phyloP scores from a whole-genome alignment of 305 asterid species.

The Ilex paraguariensis region DNA sequence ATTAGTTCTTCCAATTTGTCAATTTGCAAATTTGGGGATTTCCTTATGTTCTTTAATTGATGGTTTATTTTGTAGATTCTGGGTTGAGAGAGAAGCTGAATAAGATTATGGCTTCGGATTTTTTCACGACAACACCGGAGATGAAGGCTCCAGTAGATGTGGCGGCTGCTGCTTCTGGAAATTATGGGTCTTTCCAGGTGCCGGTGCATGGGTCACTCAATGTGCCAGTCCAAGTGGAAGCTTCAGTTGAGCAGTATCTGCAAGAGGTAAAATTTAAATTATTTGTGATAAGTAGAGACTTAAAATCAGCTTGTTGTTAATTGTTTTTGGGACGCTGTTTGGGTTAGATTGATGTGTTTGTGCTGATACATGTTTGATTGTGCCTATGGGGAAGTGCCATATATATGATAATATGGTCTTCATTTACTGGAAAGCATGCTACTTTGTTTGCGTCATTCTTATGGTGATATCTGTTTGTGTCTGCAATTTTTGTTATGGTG shows the following conservation, averaged over 20 bases:
- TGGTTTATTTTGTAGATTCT: constrained; percentile 36
- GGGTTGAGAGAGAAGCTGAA: constrained; percentile 50
- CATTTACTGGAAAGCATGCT: no score
- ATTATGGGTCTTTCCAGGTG: constrained; percentile 35
- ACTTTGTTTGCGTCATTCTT: no score
- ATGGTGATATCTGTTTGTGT: no score
- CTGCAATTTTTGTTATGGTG: no score
- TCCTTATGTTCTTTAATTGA: constrained; percentile 5
- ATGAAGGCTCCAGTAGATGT: constrained; percentile 51
- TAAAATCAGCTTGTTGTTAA: neutral
- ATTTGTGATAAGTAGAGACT: neutral
- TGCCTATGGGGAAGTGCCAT: neutral
- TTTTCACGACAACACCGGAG: constrained; percentile 45
- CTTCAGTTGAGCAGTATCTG: constrained; percentile 26
- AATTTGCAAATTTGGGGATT: neutral
- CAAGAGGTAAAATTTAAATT: constrained; percentile 35
- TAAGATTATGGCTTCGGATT: constrained; percentile 66
- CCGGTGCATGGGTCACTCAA: constrained; percentile 34
- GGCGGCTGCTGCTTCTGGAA: constrained; percentile 42
- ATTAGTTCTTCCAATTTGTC: neutral
- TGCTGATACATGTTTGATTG: no score
- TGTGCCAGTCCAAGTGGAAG: constrained; percentile 25
- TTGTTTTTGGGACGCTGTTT: neutral
- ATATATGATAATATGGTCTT: no score
- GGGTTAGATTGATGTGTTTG: no score